A percentile compares a stretch with the other conserved stretches of the same genome.
These are phyloP conservation scores for Eucalyptus leucophloia DNA, from an alignment of 345 rosid species.

Conservation along the genomic window DNA sequence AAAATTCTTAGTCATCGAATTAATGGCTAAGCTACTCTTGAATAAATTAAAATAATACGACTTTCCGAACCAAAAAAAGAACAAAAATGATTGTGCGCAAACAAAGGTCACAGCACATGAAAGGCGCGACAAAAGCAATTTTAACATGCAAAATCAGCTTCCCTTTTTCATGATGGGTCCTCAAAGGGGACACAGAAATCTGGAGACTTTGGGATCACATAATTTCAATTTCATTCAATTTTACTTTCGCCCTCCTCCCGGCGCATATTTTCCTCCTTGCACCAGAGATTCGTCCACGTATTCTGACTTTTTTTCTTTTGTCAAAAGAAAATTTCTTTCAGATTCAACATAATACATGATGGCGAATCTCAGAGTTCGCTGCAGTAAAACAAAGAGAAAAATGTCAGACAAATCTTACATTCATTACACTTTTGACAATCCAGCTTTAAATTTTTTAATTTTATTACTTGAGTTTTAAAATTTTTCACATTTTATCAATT, in stretches of 20 bases:
- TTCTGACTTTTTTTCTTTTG: neutral
- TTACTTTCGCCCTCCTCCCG: neutral
- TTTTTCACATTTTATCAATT: no score
- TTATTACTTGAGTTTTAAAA: no score
- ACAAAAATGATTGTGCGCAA: neutral
- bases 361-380: neutral
- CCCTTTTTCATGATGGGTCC: neutral
- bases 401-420: rapidly evolving
- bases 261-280: neutral
- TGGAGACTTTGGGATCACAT: neutral
- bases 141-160: neutral
- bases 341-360: neutral
- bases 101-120: neutral
- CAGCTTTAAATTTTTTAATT: no score
- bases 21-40: neutral
- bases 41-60: neutral
- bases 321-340: neutral
- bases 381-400: neutral
- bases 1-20: neutral
- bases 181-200: neutral
- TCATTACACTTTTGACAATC: no score
- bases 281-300: neutral
- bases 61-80: neutral
- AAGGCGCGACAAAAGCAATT: neutral
- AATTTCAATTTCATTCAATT: neutral